Percentiles rank a stretch among this genome's conserved stretches.
These are phyloP conservation scores for Elsinoe ampelina DNA, from an alignment of 2,329 filamentous ascomycete genomes.

Conservation along the genomic window DNA sequence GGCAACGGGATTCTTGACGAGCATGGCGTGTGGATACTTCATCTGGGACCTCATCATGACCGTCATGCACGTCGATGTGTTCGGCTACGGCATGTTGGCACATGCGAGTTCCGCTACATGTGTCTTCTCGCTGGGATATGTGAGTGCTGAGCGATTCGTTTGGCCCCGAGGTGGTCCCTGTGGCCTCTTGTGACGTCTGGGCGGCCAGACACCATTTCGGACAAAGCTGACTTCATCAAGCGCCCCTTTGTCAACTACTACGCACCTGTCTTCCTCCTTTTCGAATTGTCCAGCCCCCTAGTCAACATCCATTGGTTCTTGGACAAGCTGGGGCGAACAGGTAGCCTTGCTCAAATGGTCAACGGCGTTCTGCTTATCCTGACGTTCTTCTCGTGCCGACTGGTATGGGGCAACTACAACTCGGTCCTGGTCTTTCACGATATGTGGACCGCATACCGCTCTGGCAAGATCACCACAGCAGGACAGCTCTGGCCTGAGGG, in stretches of 20 bases:
- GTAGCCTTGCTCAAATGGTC: conserved; percentile 61
- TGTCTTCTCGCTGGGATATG: conserved; percentile 71
- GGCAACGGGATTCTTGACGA: conserved; percentile 61
- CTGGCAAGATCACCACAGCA: conserved; percentile 18
- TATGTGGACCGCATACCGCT: conserved; percentile 44
- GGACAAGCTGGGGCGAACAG: conserved; percentile 76
- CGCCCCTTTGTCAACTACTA: conserved; percentile 80
- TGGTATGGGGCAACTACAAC: conserved; percentile 67
- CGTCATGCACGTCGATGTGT: conserved; percentile 57
- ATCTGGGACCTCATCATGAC: conserved; percentile 72
- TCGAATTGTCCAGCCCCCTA: conserved; percentile 77
- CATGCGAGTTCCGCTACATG: conserved; percentile 65
- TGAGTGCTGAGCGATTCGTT: conserved; percentile 39
- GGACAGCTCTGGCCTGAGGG: conserved; percentile 13
- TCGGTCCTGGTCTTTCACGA: conserved; percentile 59
- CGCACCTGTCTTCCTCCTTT: conserved; percentile 70
- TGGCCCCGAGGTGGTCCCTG: too few relatives aligned
- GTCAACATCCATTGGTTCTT: conserved; percentile 89
- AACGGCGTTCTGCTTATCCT: conserved; percentile 64
- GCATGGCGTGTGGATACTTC: conserved; percentile 72
- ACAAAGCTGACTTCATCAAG: conserved; percentile 35
- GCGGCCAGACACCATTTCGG: background rate
- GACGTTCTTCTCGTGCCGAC: conserved; percentile 67
- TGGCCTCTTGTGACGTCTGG: too few relatives aligned
- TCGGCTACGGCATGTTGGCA: conserved; percentile 66